A percentile compares a stretch with the other conserved stretches of the same genome.
Evolutionary conservation across 192 early-diverging fungal species (phyloP).

Genomic region (Gonapodya sp.): DNA sequence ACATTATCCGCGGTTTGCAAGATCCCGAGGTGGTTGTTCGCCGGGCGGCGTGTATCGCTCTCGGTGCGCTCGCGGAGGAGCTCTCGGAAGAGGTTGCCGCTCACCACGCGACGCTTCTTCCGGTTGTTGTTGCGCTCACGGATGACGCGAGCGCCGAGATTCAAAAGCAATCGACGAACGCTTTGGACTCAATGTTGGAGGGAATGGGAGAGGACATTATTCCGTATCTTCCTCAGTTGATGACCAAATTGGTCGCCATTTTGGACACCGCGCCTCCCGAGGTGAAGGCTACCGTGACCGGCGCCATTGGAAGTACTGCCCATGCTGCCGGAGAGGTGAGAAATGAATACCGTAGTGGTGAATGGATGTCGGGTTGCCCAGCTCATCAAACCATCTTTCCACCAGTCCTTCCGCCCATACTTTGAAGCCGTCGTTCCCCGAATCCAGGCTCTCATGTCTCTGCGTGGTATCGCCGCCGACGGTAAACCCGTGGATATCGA

Average conservation of each 20-base stretch:
- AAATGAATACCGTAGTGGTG: too few species aligned
- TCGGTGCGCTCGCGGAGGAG: slow-evolving; percentile 70
- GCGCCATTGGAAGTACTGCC: slow-evolving; percentile 84
- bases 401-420: slow-evolving; percentile 58
- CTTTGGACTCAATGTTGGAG: slow-evolving; percentile 83
- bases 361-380: too few species aligned
- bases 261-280: slow-evolving; percentile 58
- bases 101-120: slow-evolving; percentile 72
- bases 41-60: slow-evolving; percentile 77
- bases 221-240: slow-evolving; percentile 69
- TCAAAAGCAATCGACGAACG: slow-evolving; percentile 69
- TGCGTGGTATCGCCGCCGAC: slow-evolving; percentile 51
- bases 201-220: slow-evolving; percentile 70
- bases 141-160: slow-evolving; percentile 64
- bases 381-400: neutral
- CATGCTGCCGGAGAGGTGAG: slow-evolving; percentile 61
- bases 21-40: slow-evolving; percentile 71
- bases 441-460: slow-evolving; percentile 59
- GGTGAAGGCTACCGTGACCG: slow-evolving; percentile 66
- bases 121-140: slow-evolving; percentile 74
- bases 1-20: slow-evolving; percentile 68
- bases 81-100: slow-evolving; percentile 68
- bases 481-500: slow-evolving; percentile 44
- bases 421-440: slow-evolving; percentile 62
- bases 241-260: slow-evolving; percentile 69